phyloP scores from a whole-genome alignment of 1,284 basidiomycete species.

The Sporisorium sorghi region DNA sequence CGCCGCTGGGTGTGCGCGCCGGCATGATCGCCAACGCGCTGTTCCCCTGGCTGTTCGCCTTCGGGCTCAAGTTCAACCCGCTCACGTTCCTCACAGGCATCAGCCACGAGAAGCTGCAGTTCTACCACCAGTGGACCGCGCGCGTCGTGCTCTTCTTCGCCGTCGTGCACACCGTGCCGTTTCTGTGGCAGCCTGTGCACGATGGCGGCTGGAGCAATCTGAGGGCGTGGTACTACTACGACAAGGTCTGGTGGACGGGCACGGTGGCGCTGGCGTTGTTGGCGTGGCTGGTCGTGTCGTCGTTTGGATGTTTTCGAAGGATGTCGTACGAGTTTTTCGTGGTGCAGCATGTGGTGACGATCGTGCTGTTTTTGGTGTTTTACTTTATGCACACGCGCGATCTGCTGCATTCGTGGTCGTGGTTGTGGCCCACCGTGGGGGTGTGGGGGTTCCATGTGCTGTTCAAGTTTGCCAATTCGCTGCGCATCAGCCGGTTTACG shows the following conservation, averaged over 20 bases:
- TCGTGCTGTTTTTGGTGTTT: constrained; percentile 55
- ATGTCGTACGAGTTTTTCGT: constrained; percentile 67
- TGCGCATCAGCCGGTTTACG: constrained; percentile 34
- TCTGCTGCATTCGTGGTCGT: constrained; percentile 41
- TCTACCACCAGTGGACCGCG: constrained; percentile 64
- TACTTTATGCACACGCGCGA: constrained; percentile 59
- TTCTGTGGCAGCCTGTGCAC: constrained; percentile 53
- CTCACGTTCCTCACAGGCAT: constrained; percentile 59
- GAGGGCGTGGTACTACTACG: constrained; percentile 47
- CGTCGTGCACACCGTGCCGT: constrained; percentile 62
- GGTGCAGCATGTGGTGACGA: constrained; percentile 55
- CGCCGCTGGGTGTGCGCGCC: constrained; percentile 56
- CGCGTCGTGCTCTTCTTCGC: constrained; percentile 61
- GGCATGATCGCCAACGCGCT: constrained; percentile 62
- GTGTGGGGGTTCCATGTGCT: constrained; percentile 54
- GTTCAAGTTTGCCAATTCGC: constrained; percentile 39
- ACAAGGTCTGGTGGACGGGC: constrained; percentile 56
- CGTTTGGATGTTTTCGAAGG: constrained; percentile 48
- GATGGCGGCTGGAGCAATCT: constrained; percentile 55
- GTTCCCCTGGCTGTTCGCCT: constrained; percentile 59
- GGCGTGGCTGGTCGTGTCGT: constrained; percentile 50
- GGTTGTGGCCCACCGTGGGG: constrained; percentile 47
- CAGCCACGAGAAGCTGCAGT: constrained; percentile 62
- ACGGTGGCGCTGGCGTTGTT: constrained; percentile 50
- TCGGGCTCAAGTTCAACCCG: constrained; percentile 63